Evolutionary conservation across 306 rosid species (phyloP).

Genomic region (Cajanus cajan): DNA sequence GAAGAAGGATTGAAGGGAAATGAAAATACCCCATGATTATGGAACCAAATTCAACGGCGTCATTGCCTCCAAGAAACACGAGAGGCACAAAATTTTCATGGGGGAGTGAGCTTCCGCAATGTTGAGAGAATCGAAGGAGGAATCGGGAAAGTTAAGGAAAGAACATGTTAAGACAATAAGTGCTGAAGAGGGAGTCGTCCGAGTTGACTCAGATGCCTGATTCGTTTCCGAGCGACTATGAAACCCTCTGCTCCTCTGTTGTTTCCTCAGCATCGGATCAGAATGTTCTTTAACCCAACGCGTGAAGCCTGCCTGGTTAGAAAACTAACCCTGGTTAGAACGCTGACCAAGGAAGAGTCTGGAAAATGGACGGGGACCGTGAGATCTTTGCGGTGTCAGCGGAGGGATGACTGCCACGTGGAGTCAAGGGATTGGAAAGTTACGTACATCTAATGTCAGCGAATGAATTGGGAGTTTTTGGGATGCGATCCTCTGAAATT

Average conservation of each 20-base stretch:
- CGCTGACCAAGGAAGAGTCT: conserved; percentile 63
- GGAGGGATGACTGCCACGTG: conserved; percentile 37
- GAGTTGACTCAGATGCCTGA: conserved; percentile 46
- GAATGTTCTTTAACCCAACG: conserved; percentile 55
- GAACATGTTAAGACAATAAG: neutral
- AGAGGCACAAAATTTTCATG: no score
- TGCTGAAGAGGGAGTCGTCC: conserved; percentile 38
- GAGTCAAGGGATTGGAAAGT: conserved; percentile 52
- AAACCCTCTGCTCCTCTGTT: conserved; percentile 16
- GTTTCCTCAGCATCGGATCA: neutral
- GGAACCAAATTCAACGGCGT: no score
- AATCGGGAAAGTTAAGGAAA: no score
- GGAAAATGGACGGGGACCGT: conserved; percentile 52
- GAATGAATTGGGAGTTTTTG: neutral
- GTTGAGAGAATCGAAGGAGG: conserved; percentile 24
- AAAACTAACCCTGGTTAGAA: conserved; percentile 41
- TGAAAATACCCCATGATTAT: no score
- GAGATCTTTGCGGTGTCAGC: conserved; percentile 28
- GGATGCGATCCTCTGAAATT: no score
- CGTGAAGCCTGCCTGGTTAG: conserved; percentile 37
- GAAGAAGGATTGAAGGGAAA: no score
- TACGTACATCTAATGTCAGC: conserved; percentile 23
- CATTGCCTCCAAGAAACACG: no score
- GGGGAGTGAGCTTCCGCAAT: conserved; percentile 2
- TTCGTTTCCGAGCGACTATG: neutral